phyloP scores from a whole-genome alignment of 129 eudicot species.

The Logfia minima region DNA sequence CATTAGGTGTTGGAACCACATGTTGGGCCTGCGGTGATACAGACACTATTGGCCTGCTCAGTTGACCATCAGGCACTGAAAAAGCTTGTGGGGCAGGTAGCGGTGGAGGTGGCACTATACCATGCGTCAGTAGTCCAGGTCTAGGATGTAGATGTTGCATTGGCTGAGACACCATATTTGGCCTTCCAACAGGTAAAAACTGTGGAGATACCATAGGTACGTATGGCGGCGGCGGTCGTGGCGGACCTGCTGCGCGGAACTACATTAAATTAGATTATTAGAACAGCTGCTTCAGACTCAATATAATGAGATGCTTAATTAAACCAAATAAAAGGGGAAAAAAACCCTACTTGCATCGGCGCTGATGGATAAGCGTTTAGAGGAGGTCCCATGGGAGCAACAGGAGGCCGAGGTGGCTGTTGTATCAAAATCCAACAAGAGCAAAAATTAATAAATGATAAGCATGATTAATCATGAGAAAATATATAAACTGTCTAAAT shows the following conservation, averaged over 20 bases:
- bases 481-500: conserved; percentile 12
- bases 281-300: conserved; percentile 10
- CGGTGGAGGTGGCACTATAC: conserved; percentile 37
- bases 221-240: conserved; percentile 57
- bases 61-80: conserved; percentile 60
- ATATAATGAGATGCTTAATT: neutral
- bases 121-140: conserved; percentile 48
- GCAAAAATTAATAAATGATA: conserved; percentile 7
- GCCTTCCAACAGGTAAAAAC: conserved; percentile 55
- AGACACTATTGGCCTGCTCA: conserved; percentile 46
- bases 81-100: conserved; percentile 49
- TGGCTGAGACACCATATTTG: conserved; percentile 59
- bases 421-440: conserved; percentile 13
- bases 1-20: conserved; percentile 41
- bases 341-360: conserved; percentile 68
- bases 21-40: conserved; percentile 63
- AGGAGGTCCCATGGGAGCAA: conserved; percentile 59
- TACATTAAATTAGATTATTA: conserved; percentile 28
- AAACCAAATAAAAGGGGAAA: neutral
- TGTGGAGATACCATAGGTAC: conserved; percentile 64
- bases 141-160: conserved; percentile 57
- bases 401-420: conserved; percentile 62
- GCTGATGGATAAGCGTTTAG: conserved; percentile 57
- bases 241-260: conserved; percentile 68
- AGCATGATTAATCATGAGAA: neutral